Evolutionary conservation across 495 filamentous ascomycete genomes (phyloP).

Genomic region (Gamarada debralockiae): DNA sequence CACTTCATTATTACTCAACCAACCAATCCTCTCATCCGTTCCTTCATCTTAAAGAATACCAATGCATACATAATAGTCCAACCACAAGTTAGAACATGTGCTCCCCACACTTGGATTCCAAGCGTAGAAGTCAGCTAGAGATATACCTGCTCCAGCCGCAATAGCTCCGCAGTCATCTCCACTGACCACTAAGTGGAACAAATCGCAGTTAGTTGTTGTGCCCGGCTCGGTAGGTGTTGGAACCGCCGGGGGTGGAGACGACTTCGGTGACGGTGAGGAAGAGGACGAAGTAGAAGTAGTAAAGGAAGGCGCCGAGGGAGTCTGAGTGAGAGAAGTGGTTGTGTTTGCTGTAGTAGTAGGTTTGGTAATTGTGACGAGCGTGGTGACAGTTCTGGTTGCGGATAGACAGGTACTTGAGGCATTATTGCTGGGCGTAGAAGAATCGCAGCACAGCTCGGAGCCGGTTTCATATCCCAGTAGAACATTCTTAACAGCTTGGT

Average conservation of each 20-base stretch:
- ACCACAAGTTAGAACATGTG: not conserved
- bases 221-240: not conserved
- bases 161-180: constrained; percentile 41
- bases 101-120: constrained; percentile 31
- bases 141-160: constrained; percentile 26
- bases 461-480: not conserved
- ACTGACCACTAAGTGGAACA: constrained; percentile 32
- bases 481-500: not conserved
- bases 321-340: not conserved
- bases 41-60: not conserved
- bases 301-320: not conserved
- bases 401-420: not conserved
- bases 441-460: not conserved
- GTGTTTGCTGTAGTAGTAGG: not conserved
- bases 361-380: not conserved
- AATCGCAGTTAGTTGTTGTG: not conserved
- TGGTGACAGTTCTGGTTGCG: not conserved
- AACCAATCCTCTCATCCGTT: not conserved
- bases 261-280: not conserved
- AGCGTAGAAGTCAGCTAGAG: constrained; percentile 24
- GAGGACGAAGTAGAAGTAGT: not conserved
- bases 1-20: not conserved
- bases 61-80: not conserved
- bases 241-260: not conserved
- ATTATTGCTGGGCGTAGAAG: not conserved